These are phyloP conservation scores for Vigna unguiculata DNA, from an alignment of 306 rosid genomes.

Conservation along the genomic window DNA sequence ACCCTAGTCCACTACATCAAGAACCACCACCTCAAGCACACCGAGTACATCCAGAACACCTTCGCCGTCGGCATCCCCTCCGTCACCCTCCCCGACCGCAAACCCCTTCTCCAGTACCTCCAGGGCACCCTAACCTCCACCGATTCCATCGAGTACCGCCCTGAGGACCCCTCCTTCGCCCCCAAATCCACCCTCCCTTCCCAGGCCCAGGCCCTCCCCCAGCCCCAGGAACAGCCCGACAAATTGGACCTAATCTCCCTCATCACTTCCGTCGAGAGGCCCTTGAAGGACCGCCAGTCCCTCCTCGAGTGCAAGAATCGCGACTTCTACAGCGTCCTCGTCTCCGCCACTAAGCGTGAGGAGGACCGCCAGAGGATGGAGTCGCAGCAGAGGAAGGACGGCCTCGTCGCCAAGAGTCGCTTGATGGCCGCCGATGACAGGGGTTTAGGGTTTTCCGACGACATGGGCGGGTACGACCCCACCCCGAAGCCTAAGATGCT, in stretches of 20 bases:
- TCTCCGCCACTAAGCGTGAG: conserved; percentile 85
- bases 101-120: conserved; percentile 85
- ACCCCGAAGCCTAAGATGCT: conserved; percentile 84
- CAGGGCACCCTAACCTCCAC: conserved; percentile 78
- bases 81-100: conserved; percentile 91
- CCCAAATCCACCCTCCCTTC: conserved; percentile 16
- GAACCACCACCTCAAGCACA: conserved; percentile 82
- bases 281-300: conserved; percentile 83
- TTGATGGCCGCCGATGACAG: conserved; percentile 80
- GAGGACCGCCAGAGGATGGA: conserved; percentile 90
- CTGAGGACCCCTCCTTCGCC: conserved; percentile 58
- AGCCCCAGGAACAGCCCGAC: background rate
- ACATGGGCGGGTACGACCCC: conserved; percentile 62
- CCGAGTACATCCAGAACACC: conserved; percentile 87
- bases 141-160: conserved; percentile 82
- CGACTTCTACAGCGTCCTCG: conserved; percentile 75
- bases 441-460: conserved; percentile 76
- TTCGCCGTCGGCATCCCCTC: conserved; percentile 74
- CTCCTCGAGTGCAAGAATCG: conserved; percentile 84
- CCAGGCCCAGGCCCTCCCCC: background rate
- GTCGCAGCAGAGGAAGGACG: conserved; percentile 95
- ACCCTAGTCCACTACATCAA: conserved; percentile 86
- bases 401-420: conserved; percentile 90
- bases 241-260: conserved; percentile 59
- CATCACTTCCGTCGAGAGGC: conserved; percentile 70